phyloP scores from a whole-genome alignment of 2,329 filamentous ascomycete species.

The Cercospora zeae-maydis region DNA sequence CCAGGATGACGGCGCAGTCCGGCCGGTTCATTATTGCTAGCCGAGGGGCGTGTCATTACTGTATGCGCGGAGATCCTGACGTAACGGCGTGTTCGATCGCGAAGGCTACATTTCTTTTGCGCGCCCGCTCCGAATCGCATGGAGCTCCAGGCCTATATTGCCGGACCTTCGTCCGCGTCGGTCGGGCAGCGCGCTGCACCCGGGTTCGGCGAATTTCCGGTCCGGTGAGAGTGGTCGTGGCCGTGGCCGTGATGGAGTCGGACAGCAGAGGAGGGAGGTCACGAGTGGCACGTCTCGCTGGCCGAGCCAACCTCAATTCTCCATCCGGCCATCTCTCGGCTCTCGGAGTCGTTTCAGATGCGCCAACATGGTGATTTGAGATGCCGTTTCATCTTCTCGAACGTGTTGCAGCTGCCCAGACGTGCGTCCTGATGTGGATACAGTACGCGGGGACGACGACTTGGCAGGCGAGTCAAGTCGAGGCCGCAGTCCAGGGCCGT shows the following conservation, averaged over 20 bases:
- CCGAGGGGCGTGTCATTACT: constrained; percentile 13
- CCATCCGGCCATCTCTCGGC: constrained; percentile 1
- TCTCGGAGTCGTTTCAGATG: constrained; percentile 7
- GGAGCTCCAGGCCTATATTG: not conserved
- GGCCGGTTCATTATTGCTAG: constrained; percentile 12
- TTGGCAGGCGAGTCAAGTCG: too few species aligned
- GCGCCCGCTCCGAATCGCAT: constrained; percentile 4
- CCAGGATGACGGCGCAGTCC: constrained; percentile 10
- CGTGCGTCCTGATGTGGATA: too few species aligned
- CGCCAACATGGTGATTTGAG: not conserved
- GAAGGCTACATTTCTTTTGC: constrained; percentile 12
- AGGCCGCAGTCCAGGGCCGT: too few species aligned
- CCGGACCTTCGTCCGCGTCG: not conserved
- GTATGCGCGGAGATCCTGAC: constrained; percentile 15
- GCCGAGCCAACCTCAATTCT: not conserved
- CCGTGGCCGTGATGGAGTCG: not conserved
- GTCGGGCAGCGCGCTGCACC: not conserved
- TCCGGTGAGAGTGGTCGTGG: not conserved
- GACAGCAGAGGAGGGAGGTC: not conserved
- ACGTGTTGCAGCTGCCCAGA: too few species aligned
- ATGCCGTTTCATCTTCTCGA: constrained; percentile 5
- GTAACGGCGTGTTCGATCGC: constrained; percentile 6
- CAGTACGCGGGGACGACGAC: too few species aligned
- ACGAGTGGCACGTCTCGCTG: not conserved
- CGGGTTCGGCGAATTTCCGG: not conserved